Percentiles rank a stretch among this genome's conserved stretches.
Evolutionary conservation across 441 rosid species (phyloP).

Genomic region (Gossypium davidsonii): DNA sequence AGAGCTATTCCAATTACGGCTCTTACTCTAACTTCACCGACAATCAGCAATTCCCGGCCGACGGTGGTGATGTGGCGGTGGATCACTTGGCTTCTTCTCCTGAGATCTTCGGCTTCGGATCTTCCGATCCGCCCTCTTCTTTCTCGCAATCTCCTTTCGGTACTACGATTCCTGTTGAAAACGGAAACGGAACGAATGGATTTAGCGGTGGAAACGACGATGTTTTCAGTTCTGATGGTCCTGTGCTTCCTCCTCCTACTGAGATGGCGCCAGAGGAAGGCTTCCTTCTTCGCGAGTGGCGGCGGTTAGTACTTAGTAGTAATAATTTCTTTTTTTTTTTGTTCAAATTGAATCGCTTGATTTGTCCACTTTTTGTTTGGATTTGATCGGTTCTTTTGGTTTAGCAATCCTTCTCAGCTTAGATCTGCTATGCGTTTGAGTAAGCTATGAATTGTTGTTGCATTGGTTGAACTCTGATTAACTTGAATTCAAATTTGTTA

Average conservation of each 20-base stretch:
- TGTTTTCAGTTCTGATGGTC: conserved; percentile 49
- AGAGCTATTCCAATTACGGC: conserved; percentile 40
- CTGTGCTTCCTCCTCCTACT: conserved; percentile 60
- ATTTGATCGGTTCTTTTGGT: conserved; percentile 24
- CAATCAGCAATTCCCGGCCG: conserved; percentile 21
- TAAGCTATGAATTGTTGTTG: conserved; percentile 4
- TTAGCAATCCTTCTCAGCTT: conserved; percentile 9
- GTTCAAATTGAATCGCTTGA: background rate
- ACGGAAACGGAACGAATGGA: conserved; percentile 37
- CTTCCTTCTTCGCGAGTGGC: conserved; percentile 68
- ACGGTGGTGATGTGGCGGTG: conserved; percentile 32
- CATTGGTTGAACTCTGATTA: conserved; percentile 8
- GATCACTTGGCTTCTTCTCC: conserved; percentile 45
- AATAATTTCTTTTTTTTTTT: background rate
- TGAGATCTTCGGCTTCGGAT: conserved; percentile 48
- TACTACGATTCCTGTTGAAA: conserved; percentile 37
- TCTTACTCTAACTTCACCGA: conserved; percentile 43
- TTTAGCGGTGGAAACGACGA: conserved; percentile 31
- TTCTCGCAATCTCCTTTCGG: conserved; percentile 44
- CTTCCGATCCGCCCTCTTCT: conserved; percentile 35
- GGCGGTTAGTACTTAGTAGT: conserved; percentile 43
- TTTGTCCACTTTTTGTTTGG: conserved; percentile 5
- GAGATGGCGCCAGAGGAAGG: conserved; percentile 68
- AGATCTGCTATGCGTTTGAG: conserved; percentile 13
- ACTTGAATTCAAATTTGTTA: background rate